Base-by-base conservation (phyloP, 805 yeast species). In the Ascoidea asiatica region DNA sequence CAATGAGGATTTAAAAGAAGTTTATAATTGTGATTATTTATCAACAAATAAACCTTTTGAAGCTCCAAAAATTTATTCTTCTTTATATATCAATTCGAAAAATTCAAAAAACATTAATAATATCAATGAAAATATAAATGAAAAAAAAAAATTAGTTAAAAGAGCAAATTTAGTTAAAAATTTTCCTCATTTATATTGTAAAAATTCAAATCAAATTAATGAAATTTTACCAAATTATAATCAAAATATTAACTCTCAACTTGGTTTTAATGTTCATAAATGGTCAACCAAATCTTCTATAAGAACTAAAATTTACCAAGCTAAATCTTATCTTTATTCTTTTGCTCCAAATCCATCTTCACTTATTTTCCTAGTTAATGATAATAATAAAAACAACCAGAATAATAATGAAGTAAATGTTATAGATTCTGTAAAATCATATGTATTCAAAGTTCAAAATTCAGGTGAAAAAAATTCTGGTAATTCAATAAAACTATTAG, bases 191-290 rank as follows among this genome's bases (percentile, higher is more conserved):
- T 42, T 39, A 15, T 50, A 43, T 42, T 48, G 52, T 41, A 19
- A 40, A 38, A 38, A 45, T 39, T 11, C 20, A 3, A 22, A 33
- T 38, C 39, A 43, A 36, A 21, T 42, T 38, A 42, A 40, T 2
- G 43, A 47, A 39, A 35, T 43, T 19, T 37, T 40, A 39, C 42
- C 36, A n/a, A 47, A 21, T 36, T 50, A 50, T 46, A 19, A 47
- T 40, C 58, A 56, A 40, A 49, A 45, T 19, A 40, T 46, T 2
- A 41, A 44, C 4, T 43, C 47, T 21, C 50, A 48, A 19, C 55
- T 68, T 1, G 70, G 72, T 0, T 67, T 66, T 48, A 73, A 69
- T 49, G 56, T 70, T 1, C 61, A 55, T 43, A 42, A 43, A n/a
- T 53, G 61, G 46, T 52, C 66, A 1, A 65, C 63, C 20, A 57